Percentiles rank a stretch among this genome's conserved stretches.
Conservation (phyloP, 768 basidiomycete genomes). For the Amanita polypyramis region DNA sequence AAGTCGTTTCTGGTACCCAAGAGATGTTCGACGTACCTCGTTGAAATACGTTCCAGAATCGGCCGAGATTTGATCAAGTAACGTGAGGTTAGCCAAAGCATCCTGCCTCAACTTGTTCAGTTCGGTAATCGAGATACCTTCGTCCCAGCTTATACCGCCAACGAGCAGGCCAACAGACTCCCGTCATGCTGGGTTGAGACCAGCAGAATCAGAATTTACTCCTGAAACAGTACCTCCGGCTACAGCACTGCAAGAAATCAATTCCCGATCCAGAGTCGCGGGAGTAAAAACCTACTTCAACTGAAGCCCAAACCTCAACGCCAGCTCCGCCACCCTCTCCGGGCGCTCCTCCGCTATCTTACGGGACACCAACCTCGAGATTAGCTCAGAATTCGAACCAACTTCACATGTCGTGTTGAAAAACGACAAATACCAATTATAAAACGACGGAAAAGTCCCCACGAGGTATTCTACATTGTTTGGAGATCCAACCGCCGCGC, state of each 20-base stretch:
- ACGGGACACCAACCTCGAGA: conserved; percentile 23
- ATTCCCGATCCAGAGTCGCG: not conserved
- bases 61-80: not conserved
- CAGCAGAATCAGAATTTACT: not conserved
- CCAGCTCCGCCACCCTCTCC: conserved; percentile 16
- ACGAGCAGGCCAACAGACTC: not conserved
- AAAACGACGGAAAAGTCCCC: conserved; percentile 16
- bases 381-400: conserved; percentile 18
- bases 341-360: conserved; percentile 16
- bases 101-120: not conserved
- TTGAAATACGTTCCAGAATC: not conserved
- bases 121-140: not conserved
- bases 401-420: conserved; percentile 10
- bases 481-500: not conserved
- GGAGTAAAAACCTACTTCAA: conserved; percentile 14
- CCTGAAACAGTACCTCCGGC: not conserved
- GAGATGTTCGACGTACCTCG: not conserved
- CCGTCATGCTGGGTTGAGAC: not conserved
- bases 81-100: not conserved
- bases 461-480: not conserved
- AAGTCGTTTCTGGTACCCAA: not conserved
- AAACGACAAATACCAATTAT: conserved; percentile 13
- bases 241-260: not conserved
- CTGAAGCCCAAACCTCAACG: conserved; percentile 13
- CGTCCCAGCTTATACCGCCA: not conserved